Base-by-base conservation (phyloP, 2,329 filamentous ascomycete genomes). In the Beauveria rudraprayagi region DNA sequence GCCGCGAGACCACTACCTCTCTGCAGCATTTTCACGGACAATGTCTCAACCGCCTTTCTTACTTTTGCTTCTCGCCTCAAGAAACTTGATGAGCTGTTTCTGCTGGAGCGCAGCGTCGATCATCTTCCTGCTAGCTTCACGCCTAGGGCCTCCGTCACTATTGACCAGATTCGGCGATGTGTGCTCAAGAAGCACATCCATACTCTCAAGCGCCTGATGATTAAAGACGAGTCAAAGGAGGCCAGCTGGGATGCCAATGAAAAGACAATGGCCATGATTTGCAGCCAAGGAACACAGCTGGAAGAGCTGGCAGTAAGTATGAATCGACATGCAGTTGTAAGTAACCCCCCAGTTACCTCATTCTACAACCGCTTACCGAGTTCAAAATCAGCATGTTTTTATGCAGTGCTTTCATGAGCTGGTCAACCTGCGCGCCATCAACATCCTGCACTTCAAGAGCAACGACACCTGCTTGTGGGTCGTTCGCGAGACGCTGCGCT, bases 1-100 rank as follows among this genome's bases (percentile, higher is more conserved):
- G 77, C 76, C 56, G 66, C 74, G 1, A 71, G 75, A 9, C 78
- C 81, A 0, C 72, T 88, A 46, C 76, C 79, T 0, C 70, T 89
- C 47, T 76, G 78, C 54, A 83, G 80, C 63, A 81, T 89, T 60
- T 83, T 83, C 65, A 87, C 84, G 0, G 86, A 89, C 67, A 81
- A 87, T 64, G 84, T 87, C 22, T 82, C 83, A 0, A 65, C 71
- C 1, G 70, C 75, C 0, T 86, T 88, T 61, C 68, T 88, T 56
- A 76, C 76, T 1, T 81, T 81, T 61, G 75, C 85, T 16, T 75
- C 77, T 3, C 76, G 82, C 60, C 75, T 87, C 2, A 70, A 80
- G 5, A 75, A 77, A 61, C 68, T 88, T 1, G 76, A 80, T n/a
- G 82, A 87, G 63, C 71, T 89, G 1, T 83, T 84, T 64, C 69